Evolutionary conservation across 768 basidiomycete genomes (phyloP).

Genomic region (Lactarius indigo): DNA sequence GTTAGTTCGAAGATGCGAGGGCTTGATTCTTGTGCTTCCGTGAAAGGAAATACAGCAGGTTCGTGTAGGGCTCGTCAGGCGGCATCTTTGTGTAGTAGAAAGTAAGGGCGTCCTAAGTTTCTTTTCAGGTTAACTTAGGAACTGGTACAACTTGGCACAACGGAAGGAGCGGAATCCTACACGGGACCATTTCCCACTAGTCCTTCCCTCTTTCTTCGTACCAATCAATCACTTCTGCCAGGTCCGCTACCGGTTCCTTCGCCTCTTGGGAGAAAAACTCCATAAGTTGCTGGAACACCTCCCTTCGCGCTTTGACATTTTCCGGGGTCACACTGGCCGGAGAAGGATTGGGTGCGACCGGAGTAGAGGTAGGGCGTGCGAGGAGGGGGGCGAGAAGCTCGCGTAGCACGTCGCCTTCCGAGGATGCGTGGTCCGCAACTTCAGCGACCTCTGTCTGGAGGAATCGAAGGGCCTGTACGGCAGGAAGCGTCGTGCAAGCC

Average conservation of each 20-base stretch:
- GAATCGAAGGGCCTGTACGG: conserved; percentile 66
- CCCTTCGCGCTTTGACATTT: conserved; percentile 60
- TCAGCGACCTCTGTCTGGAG: conserved; percentile 65
- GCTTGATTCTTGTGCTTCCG: background rate
- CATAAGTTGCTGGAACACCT: conserved; percentile 66
- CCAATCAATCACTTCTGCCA: conserved; percentile 60
- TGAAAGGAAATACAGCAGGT: background rate
- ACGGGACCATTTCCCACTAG: background rate
- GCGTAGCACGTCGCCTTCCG: conserved; percentile 63
- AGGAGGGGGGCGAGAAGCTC: conserved; percentile 64
- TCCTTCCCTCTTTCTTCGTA: conserved; percentile 24
- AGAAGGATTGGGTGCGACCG: background rate
- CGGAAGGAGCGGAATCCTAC: background rate
- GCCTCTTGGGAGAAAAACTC: conserved; percentile 57
- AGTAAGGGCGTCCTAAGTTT: background rate
- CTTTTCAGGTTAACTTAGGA: background rate
- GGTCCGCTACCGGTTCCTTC: conserved; percentile 62
- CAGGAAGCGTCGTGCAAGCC: conserved; percentile 61
- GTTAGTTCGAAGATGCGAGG: background rate
- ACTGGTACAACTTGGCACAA: background rate
- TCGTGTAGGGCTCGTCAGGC: background rate
- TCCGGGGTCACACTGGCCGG: conserved; percentile 36
- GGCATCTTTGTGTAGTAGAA: background rate
- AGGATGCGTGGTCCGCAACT: conserved; percentile 66
- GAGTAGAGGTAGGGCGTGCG: conserved; percentile 32